These are phyloP conservation scores for Cryphonectria carpinicola DNA, from an alignment of 2,329 filamentous ascomycete genomes.

Conservation along the genomic window DNA sequence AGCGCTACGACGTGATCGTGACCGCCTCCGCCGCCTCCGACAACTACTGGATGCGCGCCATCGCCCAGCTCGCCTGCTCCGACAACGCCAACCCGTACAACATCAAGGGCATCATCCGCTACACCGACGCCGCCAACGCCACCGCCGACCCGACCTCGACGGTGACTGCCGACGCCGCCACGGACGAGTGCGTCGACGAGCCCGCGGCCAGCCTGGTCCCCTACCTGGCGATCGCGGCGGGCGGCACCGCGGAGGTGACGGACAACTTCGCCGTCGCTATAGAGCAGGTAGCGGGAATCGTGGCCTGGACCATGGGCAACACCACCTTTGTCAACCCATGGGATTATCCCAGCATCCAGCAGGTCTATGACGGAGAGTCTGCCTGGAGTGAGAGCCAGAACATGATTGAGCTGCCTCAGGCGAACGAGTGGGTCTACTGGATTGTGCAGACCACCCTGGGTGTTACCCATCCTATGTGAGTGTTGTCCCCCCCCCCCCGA, in stretches of 20 bases:
- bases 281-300: neutral
- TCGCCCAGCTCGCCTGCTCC: slow-evolving; percentile 27
- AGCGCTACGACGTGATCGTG: slow-evolving; percentile 46
- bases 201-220: slow-evolving; percentile 24
- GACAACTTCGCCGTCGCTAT: slow-evolving; percentile 13
- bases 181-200: slow-evolving; percentile 29
- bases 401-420: slow-evolving; percentile 14
- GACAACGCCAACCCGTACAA: slow-evolving; percentile 25
- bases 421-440: slow-evolving; percentile 35
- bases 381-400: neutral
- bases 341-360: slow-evolving; percentile 28
- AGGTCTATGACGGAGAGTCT: slow-evolving; percentile 12
- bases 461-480: slow-evolving; percentile 45
- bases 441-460: slow-evolving; percentile 36
- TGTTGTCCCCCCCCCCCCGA: no score
- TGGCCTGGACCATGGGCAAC: slow-evolving; percentile 14
- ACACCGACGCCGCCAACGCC: slow-evolving; percentile 30
- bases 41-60: slow-evolving; percentile 34
- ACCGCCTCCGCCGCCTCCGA: slow-evolving; percentile 38
- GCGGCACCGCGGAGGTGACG: neutral
- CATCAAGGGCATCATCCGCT: slow-evolving; percentile 35
- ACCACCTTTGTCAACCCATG: slow-evolving; percentile 24
- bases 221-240: slow-evolving; percentile 21
- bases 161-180: slow-evolving; percentile 6
- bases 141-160: slow-evolving; percentile 36